These are phyloP conservation scores for Neocatenulostroma microsporum DNA, from an alignment of 2,329 filamentous ascomycete species.

Conservation along the genomic window DNA sequence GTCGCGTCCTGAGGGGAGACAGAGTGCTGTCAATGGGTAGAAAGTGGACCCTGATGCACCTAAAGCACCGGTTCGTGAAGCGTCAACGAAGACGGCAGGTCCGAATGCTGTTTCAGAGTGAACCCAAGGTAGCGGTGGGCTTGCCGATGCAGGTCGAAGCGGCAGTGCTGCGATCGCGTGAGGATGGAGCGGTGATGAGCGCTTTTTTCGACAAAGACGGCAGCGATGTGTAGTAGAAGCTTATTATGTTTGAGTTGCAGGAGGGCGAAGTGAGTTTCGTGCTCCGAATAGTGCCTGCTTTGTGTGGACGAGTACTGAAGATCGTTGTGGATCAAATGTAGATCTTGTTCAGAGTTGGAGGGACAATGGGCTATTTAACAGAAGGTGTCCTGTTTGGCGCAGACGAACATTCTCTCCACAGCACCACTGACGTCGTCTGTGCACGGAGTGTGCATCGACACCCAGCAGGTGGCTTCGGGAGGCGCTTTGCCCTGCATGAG, in stretches of 20 bases:
- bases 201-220: no score
- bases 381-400: neutral
- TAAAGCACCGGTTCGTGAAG: constrained; percentile 15
- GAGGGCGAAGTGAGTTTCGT: neutral
- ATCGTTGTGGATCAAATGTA: constrained; percentile 4
- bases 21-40: constrained; percentile 20
- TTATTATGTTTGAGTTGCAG: constrained; percentile 4
- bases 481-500: no score
- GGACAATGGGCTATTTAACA: neutral
- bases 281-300: neutral
- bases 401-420: no score
- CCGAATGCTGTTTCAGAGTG: constrained; percentile 13
- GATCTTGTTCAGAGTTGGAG: constrained; percentile 2
- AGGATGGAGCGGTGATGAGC: no score
- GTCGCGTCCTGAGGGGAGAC: constrained; percentile 15
- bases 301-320: constrained; percentile 1
- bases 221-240: constrained; percentile 8
- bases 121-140: constrained; percentile 1
- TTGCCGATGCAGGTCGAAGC: constrained; percentile 6
- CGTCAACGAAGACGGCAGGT: constrained; percentile 13
- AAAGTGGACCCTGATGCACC: constrained; percentile 19
- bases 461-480: neutral
- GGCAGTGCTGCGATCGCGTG: constrained; percentile 7
- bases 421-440: constrained; percentile 1
- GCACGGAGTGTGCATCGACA: neutral